phyloP scores from a whole-genome alignment of 2,329 filamentous ascomycete genomes.

The Taxawa tesnikishii region DNA sequence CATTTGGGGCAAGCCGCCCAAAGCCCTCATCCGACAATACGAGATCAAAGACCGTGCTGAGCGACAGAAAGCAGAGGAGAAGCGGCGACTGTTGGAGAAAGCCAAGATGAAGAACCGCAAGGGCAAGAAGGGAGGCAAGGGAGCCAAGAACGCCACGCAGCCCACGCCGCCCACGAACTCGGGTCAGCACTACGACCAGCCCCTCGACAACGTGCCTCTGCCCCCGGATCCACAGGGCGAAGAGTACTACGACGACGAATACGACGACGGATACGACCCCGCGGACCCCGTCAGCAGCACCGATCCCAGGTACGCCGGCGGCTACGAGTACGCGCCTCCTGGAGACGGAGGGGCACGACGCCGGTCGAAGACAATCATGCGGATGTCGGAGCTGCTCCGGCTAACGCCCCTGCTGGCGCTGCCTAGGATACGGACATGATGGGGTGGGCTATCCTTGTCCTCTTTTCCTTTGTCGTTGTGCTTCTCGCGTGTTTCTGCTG shows the following conservation, averaged over 20 bases:
- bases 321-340: conserved; percentile 5
- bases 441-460: background rate
- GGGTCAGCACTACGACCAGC: conserved; percentile 4
- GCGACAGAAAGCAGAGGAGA: conserved; percentile 74
- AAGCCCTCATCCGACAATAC: conserved; percentile 77
- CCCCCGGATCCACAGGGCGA: conserved; percentile 7
- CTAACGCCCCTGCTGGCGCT: background rate
- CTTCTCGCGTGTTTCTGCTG: background rate
- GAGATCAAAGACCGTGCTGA: conserved; percentile 87
- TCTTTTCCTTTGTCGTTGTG: conserved; percentile 1
- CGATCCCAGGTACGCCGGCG: conserved; percentile 4
- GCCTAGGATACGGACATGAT: background rate
- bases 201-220: conserved; percentile 6
- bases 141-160: conserved; percentile 13
- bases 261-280: conserved; percentile 8
- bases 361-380: background rate
- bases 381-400: background rate
- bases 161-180: conserved; percentile 2
- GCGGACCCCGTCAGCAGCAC: conserved; percentile 3
- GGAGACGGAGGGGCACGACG: background rate
- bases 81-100: conserved; percentile 74
- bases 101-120: conserved; percentile 89
- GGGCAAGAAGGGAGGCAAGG: conserved; percentile 70
- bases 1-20: conserved; percentile 81
- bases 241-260: conserved; percentile 9